These are phyloP conservation scores for Verticillium alfalfae DNA, from an alignment of 2,329 filamentous ascomycete genomes.

Conservation along the genomic window DNA sequence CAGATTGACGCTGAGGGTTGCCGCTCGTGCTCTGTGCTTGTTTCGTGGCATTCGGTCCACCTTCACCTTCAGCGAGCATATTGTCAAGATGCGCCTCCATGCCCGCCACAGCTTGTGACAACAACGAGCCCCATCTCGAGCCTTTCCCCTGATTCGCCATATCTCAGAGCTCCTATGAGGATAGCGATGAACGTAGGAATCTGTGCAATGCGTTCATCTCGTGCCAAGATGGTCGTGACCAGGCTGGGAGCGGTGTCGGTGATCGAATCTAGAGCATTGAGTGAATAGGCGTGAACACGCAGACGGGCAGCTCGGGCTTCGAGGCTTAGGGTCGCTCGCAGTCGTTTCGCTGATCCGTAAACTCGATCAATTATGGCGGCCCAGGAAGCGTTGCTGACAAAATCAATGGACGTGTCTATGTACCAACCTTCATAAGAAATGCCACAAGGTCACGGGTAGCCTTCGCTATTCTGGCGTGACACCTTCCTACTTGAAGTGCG, in stretches of 20 bases:
- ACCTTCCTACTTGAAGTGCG: too few species aligned
- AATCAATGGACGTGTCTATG: too few species aligned
- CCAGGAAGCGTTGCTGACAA: too few species aligned
- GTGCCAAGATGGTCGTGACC: neutral
- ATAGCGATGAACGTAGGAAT: neutral
- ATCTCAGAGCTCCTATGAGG: neutral
- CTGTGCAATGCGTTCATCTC: neutral
- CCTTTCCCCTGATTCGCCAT: neutral
- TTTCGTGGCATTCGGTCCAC: slow-evolving; percentile 10
- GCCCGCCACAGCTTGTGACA: slow-evolving; percentile 86
- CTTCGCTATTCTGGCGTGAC: too few species aligned
- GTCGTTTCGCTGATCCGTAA: neutral
- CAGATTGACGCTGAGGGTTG: slow-evolving; percentile 24
- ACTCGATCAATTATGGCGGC: too few species aligned
- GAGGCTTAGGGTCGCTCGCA: neutral
- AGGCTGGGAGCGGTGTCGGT: neutral
- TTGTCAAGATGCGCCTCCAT: slow-evolving; percentile 90
- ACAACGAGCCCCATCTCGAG: slow-evolving; percentile 70
- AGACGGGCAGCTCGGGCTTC: neutral
- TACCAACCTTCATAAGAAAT: too few species aligned
- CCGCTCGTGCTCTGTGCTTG: slow-evolving; percentile 13
- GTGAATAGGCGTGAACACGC: too few species aligned
- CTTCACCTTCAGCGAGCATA: slow-evolving; percentile 77
- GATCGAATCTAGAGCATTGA: neutral
- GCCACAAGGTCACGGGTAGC: too few species aligned